Percentiles rank a stretch among this genome's conserved stretches.
Conservation (phyloP, 345 rosid genomes). For the Salix koriyanagi region DNA sequence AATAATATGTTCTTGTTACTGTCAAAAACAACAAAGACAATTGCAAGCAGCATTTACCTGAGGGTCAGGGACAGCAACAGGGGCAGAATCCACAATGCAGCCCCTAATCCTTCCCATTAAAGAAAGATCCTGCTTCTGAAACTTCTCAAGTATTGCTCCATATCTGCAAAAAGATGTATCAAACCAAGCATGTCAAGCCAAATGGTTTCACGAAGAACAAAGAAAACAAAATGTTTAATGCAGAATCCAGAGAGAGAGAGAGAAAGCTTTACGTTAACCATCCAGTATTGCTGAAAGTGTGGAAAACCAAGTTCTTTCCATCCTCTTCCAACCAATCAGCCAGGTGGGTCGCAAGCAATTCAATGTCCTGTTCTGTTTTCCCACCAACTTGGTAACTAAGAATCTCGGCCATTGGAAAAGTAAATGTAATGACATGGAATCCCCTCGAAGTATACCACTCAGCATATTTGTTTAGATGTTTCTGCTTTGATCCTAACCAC, state of each 20-base stretch:
- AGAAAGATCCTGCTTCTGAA: conserved; percentile 72
- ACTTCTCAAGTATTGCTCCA: conserved; percentile 86
- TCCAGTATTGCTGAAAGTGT: conserved; percentile 98
- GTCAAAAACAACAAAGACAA: background rate
- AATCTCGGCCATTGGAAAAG: conserved; percentile 80
- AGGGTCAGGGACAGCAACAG: conserved; percentile 93
- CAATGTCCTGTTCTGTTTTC: conserved; percentile 78
- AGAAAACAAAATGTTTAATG: background rate
- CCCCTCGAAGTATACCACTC: conserved; percentile 95
- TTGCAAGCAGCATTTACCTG: conserved; percentile 49
- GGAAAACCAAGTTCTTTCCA: conserved; percentile 80
- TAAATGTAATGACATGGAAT: conserved; percentile 87
- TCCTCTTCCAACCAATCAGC: conserved; percentile 88
- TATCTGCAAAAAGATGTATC: conserved; percentile 45
- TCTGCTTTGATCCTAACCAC: conserved; percentile 98
- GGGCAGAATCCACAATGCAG: conserved; percentile 96
- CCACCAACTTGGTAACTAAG: conserved; percentile 88
- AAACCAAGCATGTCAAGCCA: conserved; percentile 10
- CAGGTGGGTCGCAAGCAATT: conserved; percentile 77
- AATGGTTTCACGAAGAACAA: background rate
- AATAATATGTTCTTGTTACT: background rate
- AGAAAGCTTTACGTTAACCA: conserved; percentile 73
- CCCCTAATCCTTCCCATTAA: conserved; percentile 67
- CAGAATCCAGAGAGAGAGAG: background rate
- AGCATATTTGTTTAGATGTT: conserved; percentile 84